Percentiles rank a stretch among this genome's conserved stretches.
Evolutionary conservation across 306 rosid species (phyloP).

Genomic region (Dalbergia cultrata): DNA sequence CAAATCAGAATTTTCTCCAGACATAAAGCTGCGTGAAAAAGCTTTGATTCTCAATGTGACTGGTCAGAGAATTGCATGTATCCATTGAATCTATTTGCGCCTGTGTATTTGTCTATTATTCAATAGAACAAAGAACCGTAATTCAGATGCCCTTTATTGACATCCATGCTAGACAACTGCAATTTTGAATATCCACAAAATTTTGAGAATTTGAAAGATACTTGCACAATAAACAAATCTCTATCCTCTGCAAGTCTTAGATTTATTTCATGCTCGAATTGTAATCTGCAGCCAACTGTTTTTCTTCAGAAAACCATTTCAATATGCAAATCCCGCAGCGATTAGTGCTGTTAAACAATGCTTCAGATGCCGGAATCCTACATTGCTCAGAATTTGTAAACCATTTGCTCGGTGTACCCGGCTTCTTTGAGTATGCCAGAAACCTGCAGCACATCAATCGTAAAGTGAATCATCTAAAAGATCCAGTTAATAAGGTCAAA

Average conservation of each 20-base stretch:
- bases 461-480: constrained; percentile 5
- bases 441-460: constrained; percentile 66
- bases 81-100: not conserved
- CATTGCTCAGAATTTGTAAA: constrained; percentile 80
- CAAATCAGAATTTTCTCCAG: no score
- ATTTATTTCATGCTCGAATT: constrained; percentile 46
- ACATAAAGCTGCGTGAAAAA: no score
- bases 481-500: constrained; percentile 28
- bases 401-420: constrained; percentile 96
- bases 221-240: constrained; percentile 21
- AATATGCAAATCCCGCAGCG: constrained; percentile 26
- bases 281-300: constrained; percentile 38
- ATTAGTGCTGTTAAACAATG: constrained; percentile 6
- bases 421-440: constrained; percentile 86
- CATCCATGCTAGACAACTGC: constrained; percentile 35
- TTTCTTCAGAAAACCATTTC: constrained; percentile 47
- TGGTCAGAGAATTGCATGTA: not conserved
- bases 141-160: constrained; percentile 36
- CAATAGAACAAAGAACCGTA: not conserved
- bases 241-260: constrained; percentile 36
- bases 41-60: no score
- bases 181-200: constrained; percentile 30
- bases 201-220: constrained; percentile 35
- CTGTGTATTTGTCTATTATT: not conserved
- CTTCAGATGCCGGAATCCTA: constrained; percentile 40